Base-by-base conservation (phyloP, 495 filamentous ascomycete genomes). In the Penicillium odoratum region DNA sequence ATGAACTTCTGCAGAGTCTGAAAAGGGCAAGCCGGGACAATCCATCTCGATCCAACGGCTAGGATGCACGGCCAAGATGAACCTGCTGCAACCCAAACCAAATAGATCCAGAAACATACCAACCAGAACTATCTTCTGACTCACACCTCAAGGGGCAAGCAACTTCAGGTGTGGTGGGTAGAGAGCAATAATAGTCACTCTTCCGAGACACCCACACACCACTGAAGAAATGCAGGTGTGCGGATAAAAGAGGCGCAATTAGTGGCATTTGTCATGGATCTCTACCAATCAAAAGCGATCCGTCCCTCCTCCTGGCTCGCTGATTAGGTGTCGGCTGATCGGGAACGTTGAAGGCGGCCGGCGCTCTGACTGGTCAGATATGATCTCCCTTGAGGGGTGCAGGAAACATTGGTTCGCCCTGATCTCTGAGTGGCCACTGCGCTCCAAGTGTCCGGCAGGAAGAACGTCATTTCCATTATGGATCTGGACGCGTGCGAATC, bases 321-420 rank as follows among this genome's bases (percentile, higher is more conserved):
- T 67, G 60, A 69, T 69, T 40, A 64, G 63, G 58, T 61, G 63
- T 69, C 63, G 63, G 63, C 60, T 69, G 66, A 69, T 65, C 55
- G 48, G 56, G 21, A 38, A 46, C 18, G 31, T 48, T 42, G 56
- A 47, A 26, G 18, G 56, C 9, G 30, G 34, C 15, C 18, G 26
- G n/a, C 1, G 43, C 56, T 11, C 31, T 64, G 58, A 51, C 44
- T 62, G 61, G 61, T 44, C 45, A 48, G 21, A 21, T 36, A 15
- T 31, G 48, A 53, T 56, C 30, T n/a, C 42, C 48, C 47, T 15
- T 18, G 38, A 33, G 56, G 50, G 33, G 42, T 52, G 43, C 43
- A 47, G 43, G 51, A 46, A 43, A 48, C 18, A 53, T 31, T n/a
- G 49, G 34, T 38, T 26, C 21, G 38, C 36, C 28, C 38, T 40